Percentiles rank a stretch among this genome's conserved stretches.
Conservation (phyloP, 441 rosid genomes). For the Biscutella laevigata region DNA sequence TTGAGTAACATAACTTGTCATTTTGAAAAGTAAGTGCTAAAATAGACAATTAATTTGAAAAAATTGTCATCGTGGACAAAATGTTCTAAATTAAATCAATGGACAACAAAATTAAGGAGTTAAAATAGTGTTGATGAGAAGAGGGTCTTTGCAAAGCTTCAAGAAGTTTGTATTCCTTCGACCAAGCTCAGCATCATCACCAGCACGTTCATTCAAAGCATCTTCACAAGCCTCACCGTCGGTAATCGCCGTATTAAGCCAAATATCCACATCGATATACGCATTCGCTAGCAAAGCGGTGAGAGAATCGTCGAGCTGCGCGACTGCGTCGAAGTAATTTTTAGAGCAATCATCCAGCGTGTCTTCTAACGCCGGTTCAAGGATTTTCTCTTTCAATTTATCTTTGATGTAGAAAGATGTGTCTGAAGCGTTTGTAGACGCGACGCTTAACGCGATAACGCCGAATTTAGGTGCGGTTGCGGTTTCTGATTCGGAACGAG, state of each 20-base stretch:
- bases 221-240: slow-evolving; percentile 26
- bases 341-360: slow-evolving; percentile 28
- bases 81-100: too few species aligned
- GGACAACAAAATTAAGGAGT: slow-evolving; percentile 17
- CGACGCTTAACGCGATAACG: slow-evolving; percentile 28
- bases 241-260: slow-evolving; percentile 27
- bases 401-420: slow-evolving; percentile 25
- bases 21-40: too few species aligned
- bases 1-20: too few species aligned
- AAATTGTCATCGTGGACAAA: too few species aligned
- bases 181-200: slow-evolving; percentile 26
- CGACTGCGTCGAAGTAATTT: slow-evolving; percentile 28
- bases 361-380: slow-evolving; percentile 30
- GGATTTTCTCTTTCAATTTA: slow-evolving; percentile 17
- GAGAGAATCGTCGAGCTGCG: slow-evolving; percentile 28
- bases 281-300: slow-evolving; percentile 26
- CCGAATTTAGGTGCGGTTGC: slow-evolving; percentile 29
- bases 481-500: slow-evolving; percentile 19
- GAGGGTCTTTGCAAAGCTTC: slow-evolving; percentile 28
- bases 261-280: slow-evolving; percentile 21
- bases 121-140: slow-evolving; percentile 26
- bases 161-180: slow-evolving; percentile 24
- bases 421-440: slow-evolving; percentile 25
- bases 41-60: too few species aligned
- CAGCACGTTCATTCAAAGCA: slow-evolving; percentile 24